Base-by-base conservation (phyloP, 2,329 filamentous ascomycete genomes). In the Xylariaceae sp. region DNA sequence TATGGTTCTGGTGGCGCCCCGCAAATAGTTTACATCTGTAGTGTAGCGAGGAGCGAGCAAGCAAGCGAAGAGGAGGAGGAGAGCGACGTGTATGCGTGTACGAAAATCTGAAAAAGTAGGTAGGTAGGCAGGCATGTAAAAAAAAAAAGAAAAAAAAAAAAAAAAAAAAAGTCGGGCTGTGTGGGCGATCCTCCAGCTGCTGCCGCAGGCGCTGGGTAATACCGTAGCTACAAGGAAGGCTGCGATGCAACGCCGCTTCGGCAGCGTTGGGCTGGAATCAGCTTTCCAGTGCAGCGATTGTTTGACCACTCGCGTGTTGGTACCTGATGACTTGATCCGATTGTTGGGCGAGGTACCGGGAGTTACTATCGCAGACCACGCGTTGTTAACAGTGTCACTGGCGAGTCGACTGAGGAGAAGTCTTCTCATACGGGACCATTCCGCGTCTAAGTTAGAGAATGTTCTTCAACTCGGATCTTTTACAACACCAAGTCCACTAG, bases 161-260 rank as follows among this genome's bases (percentile, higher is more conserved):
- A 17, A 17, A 18, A 18, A 18, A 30, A 57, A 50, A 59, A 55
- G 51, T 66, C 63, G 66, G 63, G 60, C 64, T 67, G 66, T 63
- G 67, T 65, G 64, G 68, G 66, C 64, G 68, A 70, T 70, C 68
- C 66, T 70, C 68, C 65, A 69, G 60, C 67, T 70, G 67, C 64
- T 62, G 64, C 63, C 58, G 23, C 23, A 30, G 23, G 23, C 23
- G 23, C 65, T 68, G 67, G 62, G 65, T 66, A 65, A 67, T 69
- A 65, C 65, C 5, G 6, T n/a, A 17, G n/a, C 13, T 13, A 45
- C 42, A 34, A 63, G 63, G 62, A 47, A 56, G 62, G 65, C 63
- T 66, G 64, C 67, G 62, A 65, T 67, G 62, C 65, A 65, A 69
- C 68, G 67, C 66, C 63, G 65, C 63, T 63, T 59, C 63, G 58